Percentiles rank a stretch among this genome's conserved stretches.
Conservation (phyloP, 1,139 yeast species). For the Saccharomyces uvarum region DNA sequence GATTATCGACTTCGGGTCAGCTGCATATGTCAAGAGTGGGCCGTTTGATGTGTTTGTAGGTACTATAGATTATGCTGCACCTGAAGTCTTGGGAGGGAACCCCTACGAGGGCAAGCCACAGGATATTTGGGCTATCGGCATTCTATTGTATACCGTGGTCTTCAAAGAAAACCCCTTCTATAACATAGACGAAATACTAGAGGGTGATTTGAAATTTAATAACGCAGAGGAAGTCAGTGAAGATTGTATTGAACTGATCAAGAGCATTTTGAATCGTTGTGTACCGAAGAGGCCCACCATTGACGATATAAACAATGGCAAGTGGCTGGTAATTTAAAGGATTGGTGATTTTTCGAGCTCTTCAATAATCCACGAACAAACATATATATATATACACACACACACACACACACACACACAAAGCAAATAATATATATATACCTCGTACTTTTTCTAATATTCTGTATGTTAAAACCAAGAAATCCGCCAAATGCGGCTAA, state of each 20-base stretch:
- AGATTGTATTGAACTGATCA: conserved; percentile 50
- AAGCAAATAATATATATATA: too few relatives aligned
- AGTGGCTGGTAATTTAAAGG: conserved; percentile 45
- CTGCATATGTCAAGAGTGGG: conserved; percentile 82
- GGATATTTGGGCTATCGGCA: conserved; percentile 95
- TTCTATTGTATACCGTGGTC: conserved; percentile 77
- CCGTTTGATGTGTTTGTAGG: conserved; percentile 97
- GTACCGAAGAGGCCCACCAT: conserved; percentile 62
- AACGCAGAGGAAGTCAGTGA: conserved; percentile 45
- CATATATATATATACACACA: too few relatives aligned
- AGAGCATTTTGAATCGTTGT: conserved; percentile 57
- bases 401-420: too few relatives aligned
- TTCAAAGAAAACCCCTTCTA: conserved; percentile 93
- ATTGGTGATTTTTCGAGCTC: not conserved
- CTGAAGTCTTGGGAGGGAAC: conserved; percentile 84
- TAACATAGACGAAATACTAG: conserved; percentile 90
- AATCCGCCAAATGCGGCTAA: not conserved
- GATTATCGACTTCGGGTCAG: conserved; percentile 90
- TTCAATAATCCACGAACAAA: too few relatives aligned
- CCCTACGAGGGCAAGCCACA: conserved; percentile 90
- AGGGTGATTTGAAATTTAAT: conserved; percentile 71
- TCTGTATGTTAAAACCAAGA: not conserved
- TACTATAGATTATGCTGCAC: conserved; percentile 93
- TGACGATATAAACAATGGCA: conserved; percentile 56
- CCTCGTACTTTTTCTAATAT: too few relatives aligned